phyloP scores from a whole-genome alignment of 345 rosid genomes.

The Carallia brachiata region DNA sequence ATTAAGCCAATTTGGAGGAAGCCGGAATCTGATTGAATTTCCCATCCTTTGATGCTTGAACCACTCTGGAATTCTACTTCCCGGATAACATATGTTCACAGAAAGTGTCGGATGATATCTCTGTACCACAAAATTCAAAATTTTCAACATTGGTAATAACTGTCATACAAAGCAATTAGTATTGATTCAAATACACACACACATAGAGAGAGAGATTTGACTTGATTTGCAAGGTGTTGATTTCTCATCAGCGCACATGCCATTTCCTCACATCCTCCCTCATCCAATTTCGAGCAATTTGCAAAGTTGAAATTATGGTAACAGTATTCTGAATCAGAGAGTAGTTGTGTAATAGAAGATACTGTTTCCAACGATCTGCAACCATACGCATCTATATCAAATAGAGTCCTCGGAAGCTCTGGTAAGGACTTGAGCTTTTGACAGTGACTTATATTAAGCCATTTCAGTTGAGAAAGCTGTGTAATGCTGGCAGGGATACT shows the following conservation, averaged over 20 bases:
- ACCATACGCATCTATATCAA: neutral
- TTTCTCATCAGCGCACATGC: neutral
- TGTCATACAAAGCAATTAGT: neutral
- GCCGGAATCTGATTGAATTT: neutral
- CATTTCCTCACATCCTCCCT: neutral
- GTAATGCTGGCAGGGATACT: conserved; percentile 4
- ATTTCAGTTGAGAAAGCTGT: neutral
- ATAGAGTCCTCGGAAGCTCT: neutral
- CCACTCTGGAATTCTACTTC: conserved; percentile 12
- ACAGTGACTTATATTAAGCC: neutral
- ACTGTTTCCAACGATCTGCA: neutral
- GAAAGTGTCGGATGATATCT: too few relatives aligned
- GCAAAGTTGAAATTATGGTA: neutral
- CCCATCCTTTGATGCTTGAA: neutral
- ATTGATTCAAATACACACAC: too few relatives aligned
- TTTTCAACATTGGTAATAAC: neutral
- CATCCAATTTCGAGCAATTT: neutral
- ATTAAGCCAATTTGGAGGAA: neutral
- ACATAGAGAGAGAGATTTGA: too few relatives aligned
- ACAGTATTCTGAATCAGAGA: neutral
- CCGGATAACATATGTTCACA: neutral
- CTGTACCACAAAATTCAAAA: neutral
- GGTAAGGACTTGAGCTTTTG: neutral
- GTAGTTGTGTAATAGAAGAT: neutral
- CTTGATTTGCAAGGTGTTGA: neutral